Conservation (phyloP, 139 green algal species). For the Mesostigma viride region DNA sequence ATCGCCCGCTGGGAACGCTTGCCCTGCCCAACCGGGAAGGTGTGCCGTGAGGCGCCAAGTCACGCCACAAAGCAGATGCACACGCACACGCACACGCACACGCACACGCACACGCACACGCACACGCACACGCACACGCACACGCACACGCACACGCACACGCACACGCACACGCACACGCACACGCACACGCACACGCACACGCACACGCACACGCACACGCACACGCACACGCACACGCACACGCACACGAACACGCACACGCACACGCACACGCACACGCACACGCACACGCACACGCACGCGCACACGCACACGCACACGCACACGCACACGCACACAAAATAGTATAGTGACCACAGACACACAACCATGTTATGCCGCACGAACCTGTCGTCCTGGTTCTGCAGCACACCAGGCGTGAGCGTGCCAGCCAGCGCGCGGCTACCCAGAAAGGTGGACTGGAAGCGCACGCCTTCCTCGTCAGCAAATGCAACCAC, state of each 20-base stretch:
- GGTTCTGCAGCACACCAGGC: background rate
- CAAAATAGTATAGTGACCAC: background rate
- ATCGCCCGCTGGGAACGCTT: too few relatives aligned
- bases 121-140: background rate
- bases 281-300: background rate
- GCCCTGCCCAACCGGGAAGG: too few relatives aligned
- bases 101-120: background rate
- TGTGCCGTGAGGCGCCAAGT: background rate
- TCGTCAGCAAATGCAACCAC: constrained; percentile 85
- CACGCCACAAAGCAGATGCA: background rate
- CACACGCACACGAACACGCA: too few relatives aligned
- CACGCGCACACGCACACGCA: constrained; percentile 7
- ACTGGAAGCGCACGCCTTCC: constrained; percentile 81
- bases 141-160: constrained; percentile 5
- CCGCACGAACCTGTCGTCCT: background rate
- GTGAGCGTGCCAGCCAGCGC: constrained; percentile 10
- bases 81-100: constrained; percentile 5
- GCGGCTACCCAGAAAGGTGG: constrained; percentile 70
- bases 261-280: background rate
- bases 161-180: constrained; percentile 6
- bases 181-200: constrained; percentile 7
- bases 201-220: constrained; percentile 3
- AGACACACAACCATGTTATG: background rate
- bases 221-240: background rate
- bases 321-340: constrained; percentile 5